Percentiles rank a stretch among this genome's conserved stretches.
phyloP scores from a whole-genome alignment of 257 asterid species.

The Solanum gracilifrons region DNA sequence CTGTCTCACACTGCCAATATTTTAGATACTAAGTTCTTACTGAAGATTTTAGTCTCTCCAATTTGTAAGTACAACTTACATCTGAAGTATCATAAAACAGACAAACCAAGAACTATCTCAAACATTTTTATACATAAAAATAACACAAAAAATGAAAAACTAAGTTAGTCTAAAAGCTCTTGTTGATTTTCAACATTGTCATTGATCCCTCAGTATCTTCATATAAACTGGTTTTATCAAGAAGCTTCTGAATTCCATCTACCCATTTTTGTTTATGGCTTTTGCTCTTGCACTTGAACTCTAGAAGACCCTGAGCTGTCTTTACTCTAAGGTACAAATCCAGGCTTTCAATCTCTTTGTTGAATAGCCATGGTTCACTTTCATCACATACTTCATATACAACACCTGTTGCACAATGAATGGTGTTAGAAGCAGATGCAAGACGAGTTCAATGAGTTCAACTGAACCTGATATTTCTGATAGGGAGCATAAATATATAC shows the following conservation, averaged over 20 bases:
- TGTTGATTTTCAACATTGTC: conserved; percentile 33
- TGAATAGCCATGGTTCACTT: conserved; percentile 50
- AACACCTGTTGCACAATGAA: conserved; percentile 28
- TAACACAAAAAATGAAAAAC: background rate
- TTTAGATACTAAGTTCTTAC: background rate
- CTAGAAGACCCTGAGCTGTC: conserved; percentile 63
- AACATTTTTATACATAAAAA: background rate
- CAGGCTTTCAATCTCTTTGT: conserved; percentile 43
- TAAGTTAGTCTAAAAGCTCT: conserved; percentile 17
- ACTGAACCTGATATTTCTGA: background rate
- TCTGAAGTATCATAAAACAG: background rate
- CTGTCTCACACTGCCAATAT: background rate
- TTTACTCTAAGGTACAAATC: conserved; percentile 65
- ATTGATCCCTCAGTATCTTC: conserved; percentile 45
- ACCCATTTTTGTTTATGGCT: conserved; percentile 66
- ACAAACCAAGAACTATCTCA: background rate
- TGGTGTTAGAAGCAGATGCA: background rate
- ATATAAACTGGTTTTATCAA: conserved; percentile 23
- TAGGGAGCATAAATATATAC: background rate
- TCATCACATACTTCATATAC: conserved; percentile 63
- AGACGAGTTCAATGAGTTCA: background rate
- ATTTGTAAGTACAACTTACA: background rate
- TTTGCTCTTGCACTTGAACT: conserved; percentile 76
- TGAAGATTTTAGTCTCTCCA: background rate
- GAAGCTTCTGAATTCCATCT: conserved; percentile 43